These are phyloP conservation scores for Zarea fungicola DNA, from an alignment of 2,329 filamentous ascomycete species.

Conservation along the genomic window DNA sequence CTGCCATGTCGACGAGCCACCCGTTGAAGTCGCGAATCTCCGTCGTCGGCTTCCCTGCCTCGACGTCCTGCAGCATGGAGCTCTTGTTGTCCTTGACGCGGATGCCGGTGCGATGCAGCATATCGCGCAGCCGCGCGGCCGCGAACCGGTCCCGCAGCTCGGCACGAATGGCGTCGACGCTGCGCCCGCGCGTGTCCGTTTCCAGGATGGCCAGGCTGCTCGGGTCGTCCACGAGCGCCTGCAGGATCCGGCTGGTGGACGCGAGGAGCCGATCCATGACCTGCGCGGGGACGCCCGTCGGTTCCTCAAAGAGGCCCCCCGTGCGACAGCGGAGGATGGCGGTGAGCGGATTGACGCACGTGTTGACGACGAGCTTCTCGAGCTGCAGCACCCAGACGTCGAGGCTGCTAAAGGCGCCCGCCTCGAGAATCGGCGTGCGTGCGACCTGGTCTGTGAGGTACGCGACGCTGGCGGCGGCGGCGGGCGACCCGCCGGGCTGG, in stretches of 20 bases:
- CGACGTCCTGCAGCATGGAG: conserved; percentile 58
- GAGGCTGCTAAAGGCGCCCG: conserved; percentile 31
- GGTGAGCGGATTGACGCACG: conserved; percentile 79
- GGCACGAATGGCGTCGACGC: conserved; percentile 4
- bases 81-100: conserved; percentile 50
- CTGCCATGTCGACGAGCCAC: conserved; percentile 46
- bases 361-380: conserved; percentile 79
- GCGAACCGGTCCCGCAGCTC: conserved; percentile 38
- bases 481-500: too few relatives aligned
- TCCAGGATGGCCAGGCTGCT: conserved; percentile 35
- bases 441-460: conserved; percentile 41
- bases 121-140: conserved; percentile 32
- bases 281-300: conserved; percentile 41
- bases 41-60: conserved; percentile 41
- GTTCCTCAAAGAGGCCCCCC: conserved; percentile 64
- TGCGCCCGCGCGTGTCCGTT: conserved; percentile 4
- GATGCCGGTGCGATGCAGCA: conserved; percentile 43
- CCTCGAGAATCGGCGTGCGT: conserved; percentile 38
- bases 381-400: conserved; percentile 62
- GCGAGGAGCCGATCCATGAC: conserved; percentile 64
- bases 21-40: conserved; percentile 58
- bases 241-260: conserved; percentile 73
- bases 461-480: conserved; percentile 15
- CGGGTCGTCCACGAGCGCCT: conserved; percentile 59
- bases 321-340: conserved; percentile 72